phyloP scores from a whole-genome alignment of 208 protist genomes.

The Crithidia thermophila region DNA sequence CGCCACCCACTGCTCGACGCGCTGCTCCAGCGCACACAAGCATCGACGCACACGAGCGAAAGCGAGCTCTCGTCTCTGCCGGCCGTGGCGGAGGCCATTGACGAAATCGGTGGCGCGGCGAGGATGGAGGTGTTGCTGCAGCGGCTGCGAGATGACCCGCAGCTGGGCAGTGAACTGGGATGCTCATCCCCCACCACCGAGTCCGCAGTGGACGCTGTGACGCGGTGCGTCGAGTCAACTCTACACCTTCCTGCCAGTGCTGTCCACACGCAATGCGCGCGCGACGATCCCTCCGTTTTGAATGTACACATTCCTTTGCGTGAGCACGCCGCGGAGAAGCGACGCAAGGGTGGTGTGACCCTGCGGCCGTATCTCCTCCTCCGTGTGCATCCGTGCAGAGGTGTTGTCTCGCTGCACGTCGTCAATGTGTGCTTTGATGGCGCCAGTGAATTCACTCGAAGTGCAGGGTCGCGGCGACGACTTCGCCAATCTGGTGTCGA shows the following conservation, averaged over 20 bases:
- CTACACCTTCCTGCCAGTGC: not conserved
- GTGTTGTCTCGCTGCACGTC: constrained; percentile 13
- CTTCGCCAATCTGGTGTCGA: too few species aligned
- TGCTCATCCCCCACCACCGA: too few species aligned
- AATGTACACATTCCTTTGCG: constrained; percentile 1
- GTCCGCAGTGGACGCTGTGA: not conserved
- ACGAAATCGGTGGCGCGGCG: constrained; percentile 15
- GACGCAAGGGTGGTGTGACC: not conserved
- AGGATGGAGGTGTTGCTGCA: constrained; percentile 12
- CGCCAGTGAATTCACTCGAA: too few species aligned
- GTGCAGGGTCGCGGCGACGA: too few species aligned
- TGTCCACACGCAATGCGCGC: not conserved
- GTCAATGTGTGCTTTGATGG: constrained; percentile 1
- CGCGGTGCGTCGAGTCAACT: not conserved
- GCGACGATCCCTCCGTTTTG: not conserved
- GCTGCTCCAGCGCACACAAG: not conserved
- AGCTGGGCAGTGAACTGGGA: too few species aligned
- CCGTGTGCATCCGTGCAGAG: constrained; percentile 1
- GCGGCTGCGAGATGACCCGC: constrained; percentile 2
- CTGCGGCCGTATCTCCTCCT: not conserved
- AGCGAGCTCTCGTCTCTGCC: not conserved
- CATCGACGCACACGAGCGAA: too few species aligned
- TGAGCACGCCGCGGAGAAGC: not conserved
- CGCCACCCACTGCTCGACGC: constrained; percentile 1
- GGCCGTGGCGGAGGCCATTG: constrained; percentile 9